Evolutionary conservation across 2,329 filamentous ascomycete genomes (phyloP), one percentile per base, ranked within the genome.

Genomic region (Colletotrichum lentis): DNA sequence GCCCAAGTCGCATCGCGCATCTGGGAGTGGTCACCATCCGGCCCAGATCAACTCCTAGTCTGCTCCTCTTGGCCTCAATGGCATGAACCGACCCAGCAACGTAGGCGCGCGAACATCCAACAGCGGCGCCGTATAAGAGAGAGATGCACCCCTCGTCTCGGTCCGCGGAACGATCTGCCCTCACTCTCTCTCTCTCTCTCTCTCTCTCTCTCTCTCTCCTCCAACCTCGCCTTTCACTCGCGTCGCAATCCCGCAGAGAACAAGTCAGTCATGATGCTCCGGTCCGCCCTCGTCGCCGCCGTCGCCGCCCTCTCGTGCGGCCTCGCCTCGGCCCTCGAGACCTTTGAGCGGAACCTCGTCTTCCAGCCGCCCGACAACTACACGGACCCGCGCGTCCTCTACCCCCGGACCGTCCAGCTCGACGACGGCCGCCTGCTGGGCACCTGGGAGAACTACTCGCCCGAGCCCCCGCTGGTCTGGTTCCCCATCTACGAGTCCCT

Each of bases 371-470:
- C 80, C 10, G 71, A 72, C n/a, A 78, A 80, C 71, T 83, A 81
- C 73, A 83, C 77, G 0, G 77, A 80, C 54, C 81, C 81, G 0
- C 76, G 78, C 11, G 78, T 81, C 2, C 76, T 84, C 5, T 84
- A 84, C 62, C 76, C 81, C 10, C 81, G 82, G 16, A 78, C 79
- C 4, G 76, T 79, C 5, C 78, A 84, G 74, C 78, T 85, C 8
- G 73, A 76, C 1, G 80, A 82, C 68, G 78, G 83, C n/a, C 79
- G 80, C 20, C 78, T 86, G 12, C 77, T 87, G 16, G 81, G 81
- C 31, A 86, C 85, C 0, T 86, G 84, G 83, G 84, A 86, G 72
- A 86, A 86, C 77, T 86, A 86, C 77, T 83, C 82, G 20, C 83
- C 83, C 7, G 81, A 89, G 72, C 86, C 85, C 18, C 86, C 85